Conservation (phyloP, 2,329 filamentous ascomycete species). For the Phyllosticta paracitricarpa region DNA sequence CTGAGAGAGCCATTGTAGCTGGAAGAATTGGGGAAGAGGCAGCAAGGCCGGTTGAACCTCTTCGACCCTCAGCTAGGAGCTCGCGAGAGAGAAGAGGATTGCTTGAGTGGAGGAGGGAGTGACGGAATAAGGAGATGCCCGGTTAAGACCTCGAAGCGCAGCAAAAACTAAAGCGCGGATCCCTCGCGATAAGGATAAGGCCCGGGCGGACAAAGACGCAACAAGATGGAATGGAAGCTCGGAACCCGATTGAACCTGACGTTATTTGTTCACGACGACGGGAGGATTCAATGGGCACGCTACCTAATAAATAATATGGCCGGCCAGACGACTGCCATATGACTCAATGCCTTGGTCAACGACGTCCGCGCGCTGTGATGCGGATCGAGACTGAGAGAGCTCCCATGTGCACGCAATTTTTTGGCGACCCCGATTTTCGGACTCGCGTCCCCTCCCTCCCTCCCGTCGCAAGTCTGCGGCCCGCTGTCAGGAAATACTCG, state of each 20-base stretch:
- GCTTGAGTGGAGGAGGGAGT: conserved; percentile 1
- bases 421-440: neutral
- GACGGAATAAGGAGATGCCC: neutral
- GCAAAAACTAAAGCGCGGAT: conserved; percentile 8
- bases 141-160: neutral
- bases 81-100: neutral
- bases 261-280: neutral
- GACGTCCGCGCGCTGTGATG: neutral
- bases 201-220: neutral
- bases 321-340: neutral
- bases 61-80: conserved; percentile 8
- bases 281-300: neutral
- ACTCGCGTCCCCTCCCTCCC: neutral
- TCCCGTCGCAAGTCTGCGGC: neutral
- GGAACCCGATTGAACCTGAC: neutral
- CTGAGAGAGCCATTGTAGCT: conserved; percentile 29
- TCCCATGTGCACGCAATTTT: neutral
- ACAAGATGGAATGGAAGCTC: neutral
- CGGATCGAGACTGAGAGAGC: neutral
- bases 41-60: conserved; percentile 20
- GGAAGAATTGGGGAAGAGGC: conserved; percentile 5
- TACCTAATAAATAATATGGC: conserved; percentile 2
- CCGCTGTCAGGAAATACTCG: neutral
- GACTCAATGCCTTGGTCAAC: neutral
- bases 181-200: conserved; percentile 4